Evolutionary conservation across 495 filamentous ascomycete species (phyloP).

Genomic region (Chaetomium cochliodes): DNA sequence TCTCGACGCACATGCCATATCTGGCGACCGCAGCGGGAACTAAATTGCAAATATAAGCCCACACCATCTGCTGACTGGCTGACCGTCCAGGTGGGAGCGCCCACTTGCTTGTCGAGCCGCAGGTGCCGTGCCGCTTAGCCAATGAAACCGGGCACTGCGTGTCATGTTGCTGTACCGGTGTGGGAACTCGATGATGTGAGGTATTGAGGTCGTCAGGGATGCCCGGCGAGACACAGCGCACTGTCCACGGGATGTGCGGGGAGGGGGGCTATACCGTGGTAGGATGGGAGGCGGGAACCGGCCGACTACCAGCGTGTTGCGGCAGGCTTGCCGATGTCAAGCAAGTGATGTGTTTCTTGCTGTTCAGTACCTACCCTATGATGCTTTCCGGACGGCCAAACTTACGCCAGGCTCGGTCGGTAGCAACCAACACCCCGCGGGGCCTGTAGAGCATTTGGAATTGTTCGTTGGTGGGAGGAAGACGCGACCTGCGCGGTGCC

Average conservation of each 20-base stretch:
- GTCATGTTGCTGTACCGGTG: constrained; percentile 22
- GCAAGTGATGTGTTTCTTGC: neutral
- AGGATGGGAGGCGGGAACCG: neutral
- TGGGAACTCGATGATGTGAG: constrained; percentile 18
- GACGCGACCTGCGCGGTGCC: neutral
- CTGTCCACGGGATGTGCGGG: neutral
- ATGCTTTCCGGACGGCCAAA: neutral
- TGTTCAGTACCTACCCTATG: neutral
- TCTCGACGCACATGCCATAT: constrained; percentile 18
- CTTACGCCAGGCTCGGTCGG: neutral
- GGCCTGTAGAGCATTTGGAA: neutral
- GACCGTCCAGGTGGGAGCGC: constrained; percentile 31
- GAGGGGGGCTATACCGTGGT: neutral
- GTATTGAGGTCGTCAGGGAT: neutral
- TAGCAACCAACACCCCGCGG: neutral
- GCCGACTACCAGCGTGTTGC: neutral
- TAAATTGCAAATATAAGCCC: constrained; percentile 37
- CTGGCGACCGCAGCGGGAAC: constrained; percentile 28
- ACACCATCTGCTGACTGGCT: constrained; percentile 36
- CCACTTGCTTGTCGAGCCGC: constrained; percentile 28
- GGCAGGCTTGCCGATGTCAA: neutral
- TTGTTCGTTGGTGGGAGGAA: neutral
- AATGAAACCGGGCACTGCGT: constrained; percentile 12
- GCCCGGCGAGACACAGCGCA: neutral
- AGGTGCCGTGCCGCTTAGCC: constrained; percentile 19